Evolutionary conservation across 1,284 basidiomycete genomes (phyloP), one percentile per base, ranked within the genome.

Genomic region (Porogramme epimiltina): DNA sequence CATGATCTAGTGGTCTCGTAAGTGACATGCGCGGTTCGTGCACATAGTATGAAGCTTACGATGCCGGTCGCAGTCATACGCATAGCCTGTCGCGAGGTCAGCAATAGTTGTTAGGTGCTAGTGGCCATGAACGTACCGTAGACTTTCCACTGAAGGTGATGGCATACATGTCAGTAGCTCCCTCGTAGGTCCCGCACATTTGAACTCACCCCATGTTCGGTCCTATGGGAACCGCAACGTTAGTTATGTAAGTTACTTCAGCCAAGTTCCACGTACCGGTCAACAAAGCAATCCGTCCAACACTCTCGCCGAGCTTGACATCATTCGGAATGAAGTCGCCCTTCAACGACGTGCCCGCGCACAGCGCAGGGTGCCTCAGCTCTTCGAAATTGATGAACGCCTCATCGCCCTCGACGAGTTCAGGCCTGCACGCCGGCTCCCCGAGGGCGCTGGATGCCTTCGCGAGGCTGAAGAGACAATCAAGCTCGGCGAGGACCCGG

Each of bases 31-130:
- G 19, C 16, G 23, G 36, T 2, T 10, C 2, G 19, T 11, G n/a
- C 2, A 5, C 9, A 13, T 23, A 16, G 19, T n/a, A n/a, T n/a
- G n/a, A n/a, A n/a, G 9, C 83, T 49, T 66, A 87, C 85, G 54
- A 97, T 87, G 25, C 91, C 95, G 0, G 90, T 85, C 4, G 94
- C 95, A n/a, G 95, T 97, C 91, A 98, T 99, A 45, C 97, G 86
- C 82, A 98, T 91, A 6, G 82, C 82, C 87, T 89, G 22, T 31
- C 9, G 9, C 8, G n/a, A n/a, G n/a, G n/a, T n/a, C n/a, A n/a
- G n/a, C n/a, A n/a, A n/a, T n/a, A n/a, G 28, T 31, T 15, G 28
- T 31, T 31, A 31, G 28, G 15, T n/a, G n/a, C n/a, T n/a, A n/a
- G n/a, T n/a, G n/a, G n/a, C n/a, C n/a, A n/a, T n/a, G n/a, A 22